Base-by-base conservation (phyloP, 257 asterid genomes). In the Catharanthus roseus region DNA sequence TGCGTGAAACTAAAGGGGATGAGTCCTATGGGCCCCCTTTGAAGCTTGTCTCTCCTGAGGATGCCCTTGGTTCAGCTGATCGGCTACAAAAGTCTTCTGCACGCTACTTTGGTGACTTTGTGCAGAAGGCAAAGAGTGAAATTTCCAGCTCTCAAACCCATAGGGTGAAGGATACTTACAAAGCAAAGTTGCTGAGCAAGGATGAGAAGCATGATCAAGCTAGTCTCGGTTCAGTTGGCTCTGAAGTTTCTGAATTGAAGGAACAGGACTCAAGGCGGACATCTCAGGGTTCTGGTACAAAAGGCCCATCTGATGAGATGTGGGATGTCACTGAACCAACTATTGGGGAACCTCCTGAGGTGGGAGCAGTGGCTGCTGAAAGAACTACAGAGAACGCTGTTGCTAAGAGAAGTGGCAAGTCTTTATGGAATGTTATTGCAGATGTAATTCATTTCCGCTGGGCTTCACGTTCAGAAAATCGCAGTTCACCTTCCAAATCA, bases 271-370 rank as follows among this genome's bases (percentile, higher is more conserved):
- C 86, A 61, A 80, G 76, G 71, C 77, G 64, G 68, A 81, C 77
- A 57, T 68, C 77, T 77, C 76, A 41, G 71, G 84, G 72, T 63
- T 75, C 90, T 77, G 85, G 77, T 57, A 33, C 83, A 54, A 86
- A 82, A 79, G 96, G 96, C 29, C 97, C 96, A 65, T 76, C 92
- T 6, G 93, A 83, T 80, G 96, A 91, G 78, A 87, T 82, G 77
- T 91, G 97, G 99, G 87, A 87, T 31, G 86, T 85, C 39, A 78
- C 82, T 23, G 92, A 83, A 80, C 79, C 84, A 33, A 77, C 85
- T 56, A 72, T 36, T 66, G 77, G 72, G 73, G 80, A 82, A 65
- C 71, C 53, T 41, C 75, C 86, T 6, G 79, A 67, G 70, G 64
- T 79, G 74, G 89, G 77, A 83, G 57, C 68, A 72, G 72, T 77